Percentiles rank a stretch among this genome's conserved stretches.
Conservation (phyloP, 768 basidiomycete genomes). For the Gautieria morchelliformis region DNA sequence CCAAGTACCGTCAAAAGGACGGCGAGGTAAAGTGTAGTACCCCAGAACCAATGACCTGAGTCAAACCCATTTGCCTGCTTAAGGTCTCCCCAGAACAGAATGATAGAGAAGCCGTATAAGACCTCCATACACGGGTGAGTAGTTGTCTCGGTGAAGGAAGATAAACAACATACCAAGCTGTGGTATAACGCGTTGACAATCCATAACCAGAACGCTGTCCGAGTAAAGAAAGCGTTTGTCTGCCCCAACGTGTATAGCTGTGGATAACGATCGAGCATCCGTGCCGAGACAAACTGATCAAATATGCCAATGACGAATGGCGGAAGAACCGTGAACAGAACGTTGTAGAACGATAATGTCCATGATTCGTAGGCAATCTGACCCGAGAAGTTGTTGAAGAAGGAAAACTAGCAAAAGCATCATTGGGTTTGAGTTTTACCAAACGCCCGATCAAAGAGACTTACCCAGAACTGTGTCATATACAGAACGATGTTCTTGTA, state of each 20-base stretch:
- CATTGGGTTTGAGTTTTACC: constrained; percentile 8
- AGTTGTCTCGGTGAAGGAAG: constrained; percentile 2
- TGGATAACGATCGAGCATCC: constrained; percentile 93
- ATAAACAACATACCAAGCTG: constrained; percentile 51
- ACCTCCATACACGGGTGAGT: constrained; percentile 37
- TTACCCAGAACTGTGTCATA: constrained; percentile 98
- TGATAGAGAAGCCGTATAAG: constrained; percentile 77
- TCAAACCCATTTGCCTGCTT: constrained; percentile 73
- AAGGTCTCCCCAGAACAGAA: constrained; percentile 90
- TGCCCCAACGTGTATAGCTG: constrained; percentile 94
- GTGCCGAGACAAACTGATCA: constrained; percentile 96
- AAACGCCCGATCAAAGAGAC: constrained; percentile 11
- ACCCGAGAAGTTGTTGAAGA: constrained; percentile 99
- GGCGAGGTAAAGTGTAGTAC: constrained; percentile 88
- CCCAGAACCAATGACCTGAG: constrained; percentile 98
- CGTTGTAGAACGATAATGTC: constrained; percentile 96
- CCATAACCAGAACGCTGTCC: constrained; percentile 90
- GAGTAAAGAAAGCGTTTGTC: constrained; percentile 87
- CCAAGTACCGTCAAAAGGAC: constrained; percentile 92
- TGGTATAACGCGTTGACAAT: constrained; percentile 83
- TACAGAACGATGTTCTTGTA: constrained; percentile 99
- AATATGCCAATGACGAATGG: constrained; percentile 97
- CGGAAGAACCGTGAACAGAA: constrained; percentile 90
- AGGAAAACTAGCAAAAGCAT: constrained; percentile 67
- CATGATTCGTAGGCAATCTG: constrained; percentile 98